Evolutionary conservation across 768 basidiomycete genomes (phyloP).

Genomic region (Phlebiopsis gigantea): DNA sequence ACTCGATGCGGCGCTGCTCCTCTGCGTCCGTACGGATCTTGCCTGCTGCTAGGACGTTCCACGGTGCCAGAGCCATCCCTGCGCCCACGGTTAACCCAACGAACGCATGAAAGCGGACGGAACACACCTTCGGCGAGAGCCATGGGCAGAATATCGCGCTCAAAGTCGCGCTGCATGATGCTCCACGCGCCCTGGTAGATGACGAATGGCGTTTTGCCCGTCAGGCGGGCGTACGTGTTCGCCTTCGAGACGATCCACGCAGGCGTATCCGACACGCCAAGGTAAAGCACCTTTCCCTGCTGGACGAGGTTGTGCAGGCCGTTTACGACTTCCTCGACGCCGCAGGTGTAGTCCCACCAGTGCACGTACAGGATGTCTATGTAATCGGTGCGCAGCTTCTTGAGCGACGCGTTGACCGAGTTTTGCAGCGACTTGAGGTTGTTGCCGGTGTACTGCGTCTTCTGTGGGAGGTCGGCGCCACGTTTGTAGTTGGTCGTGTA

Average conservation of each 20-base stretch:
- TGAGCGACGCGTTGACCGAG: constrained; percentile 31
- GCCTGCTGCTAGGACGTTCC: constrained; percentile 36
- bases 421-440: constrained; percentile 28
- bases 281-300: constrained; percentile 37
- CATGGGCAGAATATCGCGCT: constrained; percentile 29
- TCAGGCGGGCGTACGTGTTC: constrained; percentile 31
- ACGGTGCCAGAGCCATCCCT: constrained; percentile 39
- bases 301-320: constrained; percentile 34
- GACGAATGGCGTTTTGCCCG: constrained; percentile 33
- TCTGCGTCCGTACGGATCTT: constrained; percentile 35
- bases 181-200: constrained; percentile 33
- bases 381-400: constrained; percentile 52
- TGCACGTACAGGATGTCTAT: constrained; percentile 56
- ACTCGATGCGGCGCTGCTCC: constrained; percentile 26
- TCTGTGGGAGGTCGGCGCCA: constrained; percentile 16
- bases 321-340: constrained; percentile 39
- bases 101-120: neutral
- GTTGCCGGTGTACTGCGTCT: constrained; percentile 40
- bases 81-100: neutral
- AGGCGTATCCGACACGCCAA: constrained; percentile 24
- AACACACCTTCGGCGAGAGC: constrained; percentile 20
- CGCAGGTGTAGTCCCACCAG: constrained; percentile 37
- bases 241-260: constrained; percentile 29
- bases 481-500: constrained; percentile 23
- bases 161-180: constrained; percentile 28